phyloP scores from a whole-genome alignment of 1,139 yeast genomes.

The Yamadazyma blattariae region DNA sequence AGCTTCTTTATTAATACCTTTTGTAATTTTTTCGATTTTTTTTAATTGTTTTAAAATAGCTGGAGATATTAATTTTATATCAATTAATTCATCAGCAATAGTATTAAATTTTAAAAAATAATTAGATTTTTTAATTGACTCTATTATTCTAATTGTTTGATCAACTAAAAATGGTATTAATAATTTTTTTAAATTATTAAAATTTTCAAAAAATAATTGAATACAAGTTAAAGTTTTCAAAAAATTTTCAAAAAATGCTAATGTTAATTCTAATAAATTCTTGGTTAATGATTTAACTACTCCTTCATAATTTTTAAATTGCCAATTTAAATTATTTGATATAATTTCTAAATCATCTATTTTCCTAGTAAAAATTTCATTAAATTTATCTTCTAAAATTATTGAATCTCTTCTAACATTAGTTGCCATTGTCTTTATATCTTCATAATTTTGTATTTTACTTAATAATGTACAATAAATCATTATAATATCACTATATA shows the following conservation, averaged over 20 bases:
- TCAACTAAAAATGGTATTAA: slow-evolving; percentile 32
- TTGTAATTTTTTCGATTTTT: slow-evolving; percentile 37
- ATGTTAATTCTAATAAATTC: slow-evolving; percentile 19
- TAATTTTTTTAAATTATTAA: slow-evolving; percentile 38
- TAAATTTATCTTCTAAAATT: slow-evolving; percentile 33
- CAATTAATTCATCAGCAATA: slow-evolving; percentile 24
- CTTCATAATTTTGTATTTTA: slow-evolving; percentile 44
- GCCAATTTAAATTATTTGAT: slow-evolving; percentile 24
- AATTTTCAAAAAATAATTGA: slow-evolving; percentile 34
- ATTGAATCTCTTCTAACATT: slow-evolving; percentile 22
- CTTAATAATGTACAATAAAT: slow-evolving; percentile 39
- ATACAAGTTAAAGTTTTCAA: slow-evolving; percentile 27
- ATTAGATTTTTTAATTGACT: slow-evolving; percentile 23
- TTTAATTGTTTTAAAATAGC: slow-evolving; percentile 26
- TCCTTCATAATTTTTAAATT: slow-evolving; percentile 24
- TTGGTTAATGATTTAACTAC: slow-evolving; percentile 21
- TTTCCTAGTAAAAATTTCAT: slow-evolving; percentile 24
- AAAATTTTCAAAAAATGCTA: slow-evolving; percentile 21
- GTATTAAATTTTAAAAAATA: slow-evolving; percentile 27
- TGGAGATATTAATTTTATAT: slow-evolving; percentile 20
- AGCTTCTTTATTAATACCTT: slow-evolving; percentile 37
- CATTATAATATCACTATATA: slow-evolving; percentile 37
- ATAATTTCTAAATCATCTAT: slow-evolving; percentile 7
- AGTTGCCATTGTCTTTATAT: slow-evolving; percentile 35
- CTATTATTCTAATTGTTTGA: slow-evolving; percentile 29